These are phyloP conservation scores for Vanrija pseudolonga DNA, from an alignment of 1,284 basidiomycete species.

Conservation along the genomic window DNA sequence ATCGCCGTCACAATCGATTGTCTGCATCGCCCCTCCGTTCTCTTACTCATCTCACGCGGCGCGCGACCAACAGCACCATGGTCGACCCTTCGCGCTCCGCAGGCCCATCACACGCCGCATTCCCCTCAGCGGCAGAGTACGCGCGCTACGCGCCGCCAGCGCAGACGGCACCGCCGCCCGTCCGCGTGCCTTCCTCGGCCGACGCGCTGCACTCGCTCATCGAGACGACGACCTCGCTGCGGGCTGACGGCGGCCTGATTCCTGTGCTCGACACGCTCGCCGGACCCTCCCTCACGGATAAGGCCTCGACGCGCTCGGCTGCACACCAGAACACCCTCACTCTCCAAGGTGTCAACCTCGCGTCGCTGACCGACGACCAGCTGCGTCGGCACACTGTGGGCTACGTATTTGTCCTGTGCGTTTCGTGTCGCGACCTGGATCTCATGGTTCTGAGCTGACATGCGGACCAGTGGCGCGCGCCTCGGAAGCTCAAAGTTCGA, in stretches of 20 bases:
- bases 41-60: not conserved
- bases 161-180: not conserved
- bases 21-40: too few relatives aligned
- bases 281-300: not conserved
- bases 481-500: not conserved
- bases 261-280: not conserved
- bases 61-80: not conserved
- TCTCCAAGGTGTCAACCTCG: constrained; percentile 14
- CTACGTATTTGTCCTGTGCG: constrained; percentile 33
- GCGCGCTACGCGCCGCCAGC: not conserved
- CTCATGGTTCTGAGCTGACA: not conserved
- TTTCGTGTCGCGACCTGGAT: too few relatives aligned
- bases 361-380: constrained; percentile 10
- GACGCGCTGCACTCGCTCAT: not conserved
- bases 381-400: constrained; percentile 20
- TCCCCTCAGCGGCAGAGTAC: not conserved
- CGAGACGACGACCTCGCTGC: not conserved
- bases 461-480: not conserved
- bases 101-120: constrained; percentile 3
- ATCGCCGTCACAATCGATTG: not conserved
- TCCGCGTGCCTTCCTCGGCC: not conserved
- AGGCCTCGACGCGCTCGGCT: too few relatives aligned
- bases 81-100: not conserved
- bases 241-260: not conserved
- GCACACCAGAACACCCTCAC: constrained; percentile 2